Evolutionary conservation across 495 filamentous ascomycete genomes (phyloP).

Genomic region (Hypoxylon fragiforme): DNA sequence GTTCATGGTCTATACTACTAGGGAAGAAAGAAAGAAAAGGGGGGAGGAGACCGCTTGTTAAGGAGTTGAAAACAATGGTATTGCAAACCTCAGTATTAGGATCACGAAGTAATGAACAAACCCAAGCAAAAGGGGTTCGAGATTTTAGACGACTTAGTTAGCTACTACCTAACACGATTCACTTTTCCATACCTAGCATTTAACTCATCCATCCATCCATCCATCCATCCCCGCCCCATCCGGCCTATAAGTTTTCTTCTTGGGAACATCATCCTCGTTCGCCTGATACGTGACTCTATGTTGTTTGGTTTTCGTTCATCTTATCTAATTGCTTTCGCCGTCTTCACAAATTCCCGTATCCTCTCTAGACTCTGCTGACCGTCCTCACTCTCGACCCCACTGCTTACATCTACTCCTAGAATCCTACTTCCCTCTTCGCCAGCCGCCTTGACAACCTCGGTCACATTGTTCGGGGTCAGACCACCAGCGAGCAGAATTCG

Average conservation of each 20-base stretch:
- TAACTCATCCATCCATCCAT: background rate
- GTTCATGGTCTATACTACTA: too few relatives aligned
- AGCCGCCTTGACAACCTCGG: conserved; percentile 59
- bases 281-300: background rate
- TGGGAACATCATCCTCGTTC: too few relatives aligned
- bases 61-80: too few relatives aligned
- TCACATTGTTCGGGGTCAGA: conserved; percentile 74
- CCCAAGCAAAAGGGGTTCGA: background rate
- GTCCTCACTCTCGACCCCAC: conserved; percentile 78
- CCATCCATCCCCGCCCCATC: background rate
- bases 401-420: conserved; percentile 87
- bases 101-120: conserved; percentile 6
- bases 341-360: conserved; percentile 78
- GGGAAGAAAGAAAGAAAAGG: too few relatives aligned
- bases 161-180: background rate
- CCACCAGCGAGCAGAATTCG: conserved; percentile 83
- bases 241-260: background rate
- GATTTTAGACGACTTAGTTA: too few relatives aligned
- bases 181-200: background rate
- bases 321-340: conserved; percentile 62
- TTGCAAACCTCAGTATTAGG: too few relatives aligned
- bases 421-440: conserved; percentile 62
- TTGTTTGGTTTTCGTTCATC: background rate
- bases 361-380: conserved; percentile 80
- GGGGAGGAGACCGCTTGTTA: too few relatives aligned